Percentiles rank a stretch among this genome's conserved stretches.
phyloP scores from a whole-genome alignment of 306 rosid genomes.

The Quercus engelmannii region DNA sequence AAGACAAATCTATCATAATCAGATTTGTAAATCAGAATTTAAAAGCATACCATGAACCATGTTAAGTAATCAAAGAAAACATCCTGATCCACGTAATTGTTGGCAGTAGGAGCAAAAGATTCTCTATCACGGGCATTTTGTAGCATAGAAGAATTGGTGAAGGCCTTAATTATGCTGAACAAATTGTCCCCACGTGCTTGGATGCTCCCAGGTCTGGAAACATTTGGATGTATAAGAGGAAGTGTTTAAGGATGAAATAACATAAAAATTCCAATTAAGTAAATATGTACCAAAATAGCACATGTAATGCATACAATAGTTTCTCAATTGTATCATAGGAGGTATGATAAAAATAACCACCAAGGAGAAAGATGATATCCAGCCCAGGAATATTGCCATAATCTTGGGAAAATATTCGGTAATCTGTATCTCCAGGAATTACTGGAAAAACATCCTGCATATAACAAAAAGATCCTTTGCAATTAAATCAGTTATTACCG shows the following conservation, averaged over 20 bases:
- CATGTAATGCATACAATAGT: slow-evolving; percentile 72
- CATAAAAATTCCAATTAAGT: slow-evolving; percentile 32
- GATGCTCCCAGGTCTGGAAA: slow-evolving; percentile 90
- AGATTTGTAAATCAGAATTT: slow-evolving; percentile 18
- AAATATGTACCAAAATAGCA: slow-evolving; percentile 47
- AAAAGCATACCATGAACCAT: slow-evolving; percentile 81
- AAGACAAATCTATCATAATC: slow-evolving; percentile 18
- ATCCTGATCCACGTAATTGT: slow-evolving; percentile 47
- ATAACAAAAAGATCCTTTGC: slow-evolving; percentile 14
- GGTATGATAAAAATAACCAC: slow-evolving; percentile 99
- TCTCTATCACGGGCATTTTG: slow-evolving; percentile 46
- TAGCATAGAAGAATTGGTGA: slow-evolving; percentile 72
- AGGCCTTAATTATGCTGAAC: slow-evolving; percentile 77
- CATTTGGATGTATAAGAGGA: slow-evolving; percentile 44
- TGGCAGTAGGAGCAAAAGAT: slow-evolving; percentile 36
- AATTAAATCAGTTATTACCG: slow-evolving; percentile 14
- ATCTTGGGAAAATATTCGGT: slow-evolving; percentile 88
- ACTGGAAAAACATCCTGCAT: slow-evolving; percentile 94
- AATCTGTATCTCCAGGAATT: slow-evolving; percentile 99
- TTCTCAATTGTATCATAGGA: slow-evolving; percentile 90
- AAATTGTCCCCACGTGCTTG: slow-evolving; percentile 99
- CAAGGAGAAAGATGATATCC: slow-evolving; percentile 92
- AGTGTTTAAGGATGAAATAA: slow-evolving; percentile 25
- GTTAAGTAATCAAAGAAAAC: slow-evolving; percentile 90
- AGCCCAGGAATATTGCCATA: slow-evolving; percentile 92